Evolutionary conservation across 192 early-diverging fungal genomes (phyloP).

Genomic region (Cladochytrium replicatum): DNA sequence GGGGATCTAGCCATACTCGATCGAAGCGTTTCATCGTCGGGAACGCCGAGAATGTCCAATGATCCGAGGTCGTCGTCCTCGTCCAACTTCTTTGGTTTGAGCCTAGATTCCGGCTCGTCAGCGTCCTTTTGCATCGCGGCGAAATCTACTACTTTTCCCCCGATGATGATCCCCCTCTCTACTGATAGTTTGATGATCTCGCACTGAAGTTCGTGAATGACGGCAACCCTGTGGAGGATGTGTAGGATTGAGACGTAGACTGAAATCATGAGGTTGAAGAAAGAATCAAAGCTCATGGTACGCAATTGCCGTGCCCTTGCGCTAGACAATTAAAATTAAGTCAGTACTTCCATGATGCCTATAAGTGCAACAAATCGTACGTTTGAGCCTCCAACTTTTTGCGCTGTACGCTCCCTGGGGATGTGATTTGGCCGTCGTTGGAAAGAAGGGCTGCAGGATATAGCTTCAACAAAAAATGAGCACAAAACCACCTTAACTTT

Average conservation of each 20-base stretch:
- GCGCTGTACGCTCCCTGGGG: not conserved
- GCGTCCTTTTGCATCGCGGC: not conserved
- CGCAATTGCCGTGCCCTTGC: slow-evolving; percentile 59
- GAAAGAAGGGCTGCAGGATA: no score
- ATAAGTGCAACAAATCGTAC: slow-evolving; percentile 14
- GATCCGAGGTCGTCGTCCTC: slow-evolving; percentile 35
- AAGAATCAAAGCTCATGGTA: slow-evolving; percentile 75
- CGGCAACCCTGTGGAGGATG: slow-evolving; percentile 57
- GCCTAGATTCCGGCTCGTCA: slow-evolving; percentile 8
- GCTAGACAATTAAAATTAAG: slow-evolving; percentile 12
- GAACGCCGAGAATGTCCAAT: not conserved
- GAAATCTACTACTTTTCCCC: slow-evolving; percentile 21
- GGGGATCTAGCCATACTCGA: slow-evolving; percentile 22
- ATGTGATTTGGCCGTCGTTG: no score
- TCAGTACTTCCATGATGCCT: no score
- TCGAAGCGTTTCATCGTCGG: not conserved
- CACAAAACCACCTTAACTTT: no score
- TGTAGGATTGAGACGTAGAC: slow-evolving; percentile 69
- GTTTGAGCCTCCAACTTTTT: slow-evolving; percentile 22
- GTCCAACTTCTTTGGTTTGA: slow-evolving; percentile 5
- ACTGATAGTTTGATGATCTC: slow-evolving; percentile 53
- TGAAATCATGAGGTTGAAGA: slow-evolving; percentile 63
- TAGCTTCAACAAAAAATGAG: no score
- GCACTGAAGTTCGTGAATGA: slow-evolving; percentile 62
- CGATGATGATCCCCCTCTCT: slow-evolving; percentile 32